Conservation (phyloP, 2,329 filamentous ascomycete species). For the Aplosporella prunicola region DNA sequence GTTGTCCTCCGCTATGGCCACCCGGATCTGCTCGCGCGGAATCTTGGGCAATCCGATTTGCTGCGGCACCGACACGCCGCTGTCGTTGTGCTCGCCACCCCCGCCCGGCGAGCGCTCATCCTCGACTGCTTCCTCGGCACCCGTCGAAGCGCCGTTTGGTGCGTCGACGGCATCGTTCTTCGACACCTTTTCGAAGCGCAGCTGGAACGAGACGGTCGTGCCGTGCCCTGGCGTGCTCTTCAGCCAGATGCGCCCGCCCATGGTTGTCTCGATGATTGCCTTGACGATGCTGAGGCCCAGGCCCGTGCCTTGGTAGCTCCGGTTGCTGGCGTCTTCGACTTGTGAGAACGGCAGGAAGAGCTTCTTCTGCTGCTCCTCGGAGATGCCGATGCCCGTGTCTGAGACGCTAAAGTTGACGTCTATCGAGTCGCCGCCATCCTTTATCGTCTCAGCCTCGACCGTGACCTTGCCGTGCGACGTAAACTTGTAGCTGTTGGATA, state of each 20-base stretch:
- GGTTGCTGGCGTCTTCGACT: constrained; percentile 79
- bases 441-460: constrained; percentile 64
- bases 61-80: constrained; percentile 20
- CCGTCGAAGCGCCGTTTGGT: constrained; percentile 41
- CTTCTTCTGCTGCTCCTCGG: constrained; percentile 69
- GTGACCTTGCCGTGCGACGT: constrained; percentile 80
- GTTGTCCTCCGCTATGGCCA: constrained; percentile 94
- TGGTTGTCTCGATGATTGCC: constrained; percentile 83
- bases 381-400: constrained; percentile 88
- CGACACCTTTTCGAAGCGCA: constrained; percentile 76
- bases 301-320: constrained; percentile 86
- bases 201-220: constrained; percentile 66
- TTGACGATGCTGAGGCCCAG: constrained; percentile 91
- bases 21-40: constrained; percentile 66
- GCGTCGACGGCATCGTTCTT: constrained; percentile 45
- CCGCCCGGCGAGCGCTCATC: constrained; percentile 29
- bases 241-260: constrained; percentile 75
- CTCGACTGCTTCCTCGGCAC: constrained; percentile 29
- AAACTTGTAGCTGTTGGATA: constrained; percentile 91
- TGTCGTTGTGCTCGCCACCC: background rate
- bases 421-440: constrained; percentile 60
- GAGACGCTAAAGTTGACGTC: constrained; percentile 76
- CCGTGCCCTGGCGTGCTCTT: constrained; percentile 65
- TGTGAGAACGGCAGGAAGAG: constrained; percentile 90
- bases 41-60: constrained; percentile 61